Evolutionary conservation across 1,139 yeast species (phyloP).

Genomic region (Hemisphaericaspora lyxosophila): DNA sequence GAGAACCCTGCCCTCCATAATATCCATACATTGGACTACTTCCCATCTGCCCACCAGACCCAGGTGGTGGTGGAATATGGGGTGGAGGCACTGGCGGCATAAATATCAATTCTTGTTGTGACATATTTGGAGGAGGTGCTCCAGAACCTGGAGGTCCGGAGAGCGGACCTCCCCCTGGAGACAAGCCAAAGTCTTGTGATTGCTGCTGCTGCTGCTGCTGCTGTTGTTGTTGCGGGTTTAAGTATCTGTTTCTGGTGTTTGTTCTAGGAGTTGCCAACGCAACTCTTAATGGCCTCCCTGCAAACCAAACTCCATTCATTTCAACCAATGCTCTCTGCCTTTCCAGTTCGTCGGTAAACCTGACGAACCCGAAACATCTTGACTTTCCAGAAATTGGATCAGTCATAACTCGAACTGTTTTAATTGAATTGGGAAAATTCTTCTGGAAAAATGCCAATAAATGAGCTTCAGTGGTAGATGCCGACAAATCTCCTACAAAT

Average conservation of each 20-base stretch:
- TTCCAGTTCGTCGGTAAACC: conserved; percentile 63
- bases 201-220: conserved; percentile 5
- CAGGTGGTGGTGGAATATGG: conserved; percentile 3
- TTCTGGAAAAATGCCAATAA: conserved; percentile 65
- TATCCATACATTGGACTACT: conserved; percentile 12
- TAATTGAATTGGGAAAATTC: conserved; percentile 58
- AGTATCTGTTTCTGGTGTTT: conserved; percentile 17
- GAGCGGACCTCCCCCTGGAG: neutral
- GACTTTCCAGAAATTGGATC: conserved; percentile 72
- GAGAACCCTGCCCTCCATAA: conserved; percentile 3
- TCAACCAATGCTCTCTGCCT: conserved; percentile 64
- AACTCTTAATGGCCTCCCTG: conserved; percentile 72
- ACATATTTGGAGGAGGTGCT: conserved; percentile 4
- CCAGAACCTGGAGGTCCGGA: conserved; percentile 1
- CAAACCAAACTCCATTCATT: conserved; percentile 74
- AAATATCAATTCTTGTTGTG: conserved; percentile 18
- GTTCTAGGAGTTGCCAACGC: conserved; percentile 64
- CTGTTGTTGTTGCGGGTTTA: conserved; percentile 8
- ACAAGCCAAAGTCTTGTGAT: conserved; percentile 1
- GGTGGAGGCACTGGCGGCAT: conserved; percentile 15
- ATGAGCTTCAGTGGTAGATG: conserved; percentile 70
- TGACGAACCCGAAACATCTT: conserved; percentile 75
- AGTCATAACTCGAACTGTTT: conserved; percentile 72
- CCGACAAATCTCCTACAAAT: conserved; percentile 79
- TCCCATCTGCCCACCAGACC: conserved; percentile 5